Base-by-base conservation (phyloP, 768 basidiomycete genomes). In the Suillus alpinus region DNA sequence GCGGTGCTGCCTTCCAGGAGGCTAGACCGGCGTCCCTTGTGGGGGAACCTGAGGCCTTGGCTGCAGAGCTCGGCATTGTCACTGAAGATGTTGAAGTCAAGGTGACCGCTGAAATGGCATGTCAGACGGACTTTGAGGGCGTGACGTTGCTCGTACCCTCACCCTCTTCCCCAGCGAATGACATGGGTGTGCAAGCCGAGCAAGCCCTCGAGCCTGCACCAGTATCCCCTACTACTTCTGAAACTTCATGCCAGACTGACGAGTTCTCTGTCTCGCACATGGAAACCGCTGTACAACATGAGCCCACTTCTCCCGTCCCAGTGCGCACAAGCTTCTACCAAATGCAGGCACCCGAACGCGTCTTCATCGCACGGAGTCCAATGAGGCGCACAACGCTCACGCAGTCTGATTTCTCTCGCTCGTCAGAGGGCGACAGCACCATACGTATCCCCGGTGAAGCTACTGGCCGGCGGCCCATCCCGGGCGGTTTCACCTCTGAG, bases 1-100 rank as follows among this genome's bases (percentile, higher is more conserved):
- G 88, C 57, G 89, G 89, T 59, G 83, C 83, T 34, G 83, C 88
- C 6, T 89, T 82, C 76, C 86, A 86, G 65, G 86, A 90, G 63
- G 82, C 83, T 13, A 80, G 91, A 32, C 89, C 90, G 16, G 77
- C 85, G 26, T 90, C 88, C 0, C 75, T 92, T 34, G 83, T 92
- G 9, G 88, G 85, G 43, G 83, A 85, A 18, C 89, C 91, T 0
- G 89, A 88, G 66, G 84, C 88, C 8, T 77, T 93, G 26, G 86
- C 89, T 29, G 80, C 84, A 43, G 90, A 89, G 67, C 75, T 92
- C 52, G 77, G 82, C 47, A 72, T 81, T 59, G 66, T 74, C 41
- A 61, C 80, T 26, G 79, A 78, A 51, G 75, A 71, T 16, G 75
- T 34, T 8, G 26, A 52, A 74, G 75, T 66, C 50, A 37, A 60